Evolutionary conservation across 306 rosid genomes (phyloP).

Genomic region (Cicer pinnatifidum): DNA sequence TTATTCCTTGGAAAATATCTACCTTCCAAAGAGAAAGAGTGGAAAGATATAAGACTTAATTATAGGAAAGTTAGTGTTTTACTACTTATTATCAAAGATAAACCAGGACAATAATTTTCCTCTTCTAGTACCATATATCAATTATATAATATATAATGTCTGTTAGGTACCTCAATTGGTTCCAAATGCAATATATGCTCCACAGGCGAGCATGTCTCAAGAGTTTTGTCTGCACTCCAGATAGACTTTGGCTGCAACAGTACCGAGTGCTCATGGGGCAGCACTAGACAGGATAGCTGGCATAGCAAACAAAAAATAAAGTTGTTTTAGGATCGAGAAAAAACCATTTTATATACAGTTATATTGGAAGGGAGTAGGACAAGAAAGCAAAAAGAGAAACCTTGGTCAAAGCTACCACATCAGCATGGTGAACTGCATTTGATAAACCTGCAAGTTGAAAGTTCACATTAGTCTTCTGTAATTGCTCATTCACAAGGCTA

Average conservation of each 20-base stretch:
- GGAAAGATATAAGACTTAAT: slow-evolving; percentile 35
- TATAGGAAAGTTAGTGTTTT: not conserved
- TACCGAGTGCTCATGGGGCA: slow-evolving; percentile 65
- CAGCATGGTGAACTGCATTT: slow-evolving; percentile 63
- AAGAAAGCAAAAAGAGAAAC: slow-evolving; percentile 47
- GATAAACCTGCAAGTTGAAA: slow-evolving; percentile 60
- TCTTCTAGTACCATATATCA: not conserved
- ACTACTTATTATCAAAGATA: slow-evolving; percentile 34
- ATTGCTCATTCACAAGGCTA: slow-evolving; percentile 16
- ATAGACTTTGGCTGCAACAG: slow-evolving; percentile 81
- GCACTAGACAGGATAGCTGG: slow-evolving; percentile 84
- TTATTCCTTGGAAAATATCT: slow-evolving; percentile 83
- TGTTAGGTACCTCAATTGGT: slow-evolving; percentile 73
- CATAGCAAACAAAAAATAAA: slow-evolving; percentile 50
- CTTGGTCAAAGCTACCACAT: slow-evolving; percentile 80
- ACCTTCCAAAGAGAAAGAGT: slow-evolving; percentile 57
- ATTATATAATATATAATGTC: not conserved
- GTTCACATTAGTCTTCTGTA: slow-evolving; percentile 29
- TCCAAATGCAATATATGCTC: slow-evolving; percentile 88
- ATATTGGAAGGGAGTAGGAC: slow-evolving; percentile 26
- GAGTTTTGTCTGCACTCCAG: slow-evolving; percentile 76
- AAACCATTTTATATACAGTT: slow-evolving; percentile 4
- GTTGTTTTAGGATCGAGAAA: slow-evolving; percentile 14
- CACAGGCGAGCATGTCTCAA: slow-evolving; percentile 71
- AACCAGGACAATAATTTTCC: slow-evolving; percentile 34